phyloP scores from a whole-genome alignment of 768 basidiomycete species.

The Phlebiopsis flavidoalba region DNA sequence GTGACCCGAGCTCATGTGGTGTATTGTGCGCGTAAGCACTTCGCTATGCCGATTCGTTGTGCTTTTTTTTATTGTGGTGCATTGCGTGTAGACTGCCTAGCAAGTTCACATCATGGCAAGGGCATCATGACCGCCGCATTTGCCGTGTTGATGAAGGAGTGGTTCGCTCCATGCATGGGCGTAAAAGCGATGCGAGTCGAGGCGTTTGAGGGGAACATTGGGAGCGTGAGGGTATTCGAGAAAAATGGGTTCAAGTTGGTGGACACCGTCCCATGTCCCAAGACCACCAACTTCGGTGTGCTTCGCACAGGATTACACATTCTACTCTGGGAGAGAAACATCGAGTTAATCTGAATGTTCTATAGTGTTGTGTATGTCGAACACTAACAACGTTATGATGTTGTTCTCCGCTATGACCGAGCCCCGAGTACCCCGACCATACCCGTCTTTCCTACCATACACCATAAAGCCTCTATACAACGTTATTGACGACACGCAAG shows the following conservation, averaged over 20 bases:
- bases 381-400: neutral
- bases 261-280: conserved; percentile 33
- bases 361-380: neutral
- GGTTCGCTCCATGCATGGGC: conserved; percentile 66
- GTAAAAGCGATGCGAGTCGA: conserved; percentile 39
- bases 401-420: neutral
- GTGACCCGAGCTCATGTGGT: conserved; percentile 57
- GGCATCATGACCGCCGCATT: conserved; percentile 75
- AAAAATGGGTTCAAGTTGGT: conserved; percentile 54
- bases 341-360: neutral
- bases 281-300: conserved; percentile 1
- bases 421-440: neutral
- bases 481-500: neutral
- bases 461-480: neutral
- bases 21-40: conserved; percentile 50
- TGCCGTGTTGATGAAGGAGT: conserved; percentile 44
- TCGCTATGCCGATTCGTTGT: neutral
- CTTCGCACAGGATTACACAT: neutral
- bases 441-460: neutral
- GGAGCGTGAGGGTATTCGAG: conserved; percentile 59
- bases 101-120: conserved; percentile 53
- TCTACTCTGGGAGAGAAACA: neutral
- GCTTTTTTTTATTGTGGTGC: neutral
- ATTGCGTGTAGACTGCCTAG: conserved; percentile 48
- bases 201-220: conserved; percentile 48